These are phyloP conservation scores for Solanum chacoense DNA, from an alignment of 305 asterid species.

Conservation along the genomic window DNA sequence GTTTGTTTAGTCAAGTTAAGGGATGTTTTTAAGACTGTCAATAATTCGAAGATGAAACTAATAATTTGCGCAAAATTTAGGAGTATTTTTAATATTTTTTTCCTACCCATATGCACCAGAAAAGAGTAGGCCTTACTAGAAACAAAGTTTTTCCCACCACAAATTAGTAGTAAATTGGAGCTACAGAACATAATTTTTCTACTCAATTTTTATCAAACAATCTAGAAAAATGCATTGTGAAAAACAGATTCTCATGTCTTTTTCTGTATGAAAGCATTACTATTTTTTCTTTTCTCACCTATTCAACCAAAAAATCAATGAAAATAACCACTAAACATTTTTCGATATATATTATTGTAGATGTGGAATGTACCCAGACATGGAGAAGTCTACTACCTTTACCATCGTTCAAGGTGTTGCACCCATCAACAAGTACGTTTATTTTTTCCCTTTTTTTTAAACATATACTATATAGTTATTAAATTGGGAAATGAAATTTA, in stretches of 20 bases:
- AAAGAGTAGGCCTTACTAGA: not conserved
- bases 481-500: not conserved
- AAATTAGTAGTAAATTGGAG: not conserved
- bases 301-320: not conserved
- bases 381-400: slow-evolving; percentile 35
- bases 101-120: not conserved
- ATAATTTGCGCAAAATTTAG: too few relatives aligned
- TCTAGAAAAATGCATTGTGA: not conserved
- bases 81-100: too few relatives aligned
- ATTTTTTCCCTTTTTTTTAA: not conserved
- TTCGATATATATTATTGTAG: slow-evolving; percentile 11
- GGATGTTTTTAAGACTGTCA: not conserved
- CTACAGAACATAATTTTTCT: not conserved
- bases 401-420: slow-evolving; percentile 43
- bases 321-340: not conserved
- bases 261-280: not conserved
- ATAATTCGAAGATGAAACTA: not conserved
- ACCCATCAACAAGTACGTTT: slow-evolving; percentile 25
- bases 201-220: not conserved
- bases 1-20: too few relatives aligned
- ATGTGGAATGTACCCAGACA: slow-evolving; percentile 39
- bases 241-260: not conserved
- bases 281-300: not conserved
- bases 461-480: not conserved
- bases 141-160: not conserved